Base-by-base conservation (phyloP, 2,329 filamentous ascomycete genomes). In the Sclerotinia minor region DNA sequence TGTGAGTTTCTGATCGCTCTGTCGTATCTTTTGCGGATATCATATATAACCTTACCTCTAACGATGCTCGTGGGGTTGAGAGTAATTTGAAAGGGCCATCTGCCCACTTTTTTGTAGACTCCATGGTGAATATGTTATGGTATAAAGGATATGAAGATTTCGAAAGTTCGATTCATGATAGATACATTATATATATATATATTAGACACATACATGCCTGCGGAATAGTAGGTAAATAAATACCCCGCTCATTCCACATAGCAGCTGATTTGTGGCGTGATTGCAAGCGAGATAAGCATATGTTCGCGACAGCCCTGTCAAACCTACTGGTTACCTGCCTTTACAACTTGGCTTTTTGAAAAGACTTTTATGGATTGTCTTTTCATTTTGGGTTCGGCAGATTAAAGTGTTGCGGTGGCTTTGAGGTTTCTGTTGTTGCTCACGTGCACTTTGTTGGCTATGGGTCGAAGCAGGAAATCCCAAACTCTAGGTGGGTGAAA, bases 31-130 rank as follows among this genome's bases (percentile, higher is more conserved):
- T 35, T 15, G 44, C 35, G n/a, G 21, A 64, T 45, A 41, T 26
- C n/a, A 26, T 64, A 7, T 35, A 35, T 29, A 29, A n/a, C n/a
- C n/a, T 29, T 35, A 66, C 64, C 17, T 66, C 55, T 24, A 66
- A 44, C 0, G 41, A 58, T 29, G 29, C 29, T 41, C 64, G 64
- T 26, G 69, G 68, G 17, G 71, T 67, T 53, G 53, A 55, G 49
- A 72, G 58, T 13, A 72, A 45, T 47, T 67, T 67, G 58, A 70
- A 72, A 24, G 71, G 71, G 24, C 59, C 24, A 54, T 71, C 68
- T 13, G 68, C 70, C 71, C 71, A 72, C 32, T 60, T 45, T 32
- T 69, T 68, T 0, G 54, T 54, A 6, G 19, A 65, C 2, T 32
- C 47, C 63, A 65, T 65, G 21, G 13, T 26, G 19, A 54, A 35